Percentiles rank a stretch among this genome's conserved stretches.
phyloP scores from a whole-genome alignment of 2,329 filamentous ascomycete genomes.

The Fusarium nygamai region DNA sequence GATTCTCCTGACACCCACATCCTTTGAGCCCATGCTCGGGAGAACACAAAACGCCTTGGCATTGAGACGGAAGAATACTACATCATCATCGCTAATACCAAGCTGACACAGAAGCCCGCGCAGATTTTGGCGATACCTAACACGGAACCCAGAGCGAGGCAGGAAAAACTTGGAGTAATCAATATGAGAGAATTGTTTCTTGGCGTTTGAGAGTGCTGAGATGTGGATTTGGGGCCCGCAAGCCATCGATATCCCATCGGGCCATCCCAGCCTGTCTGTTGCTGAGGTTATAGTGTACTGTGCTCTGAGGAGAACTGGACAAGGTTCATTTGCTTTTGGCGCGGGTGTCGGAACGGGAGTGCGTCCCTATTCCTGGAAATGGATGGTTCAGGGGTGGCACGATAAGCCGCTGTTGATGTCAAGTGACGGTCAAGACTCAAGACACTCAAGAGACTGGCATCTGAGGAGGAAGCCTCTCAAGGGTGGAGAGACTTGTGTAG shows the following conservation, averaged over 20 bases:
- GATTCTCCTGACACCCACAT: not conserved
- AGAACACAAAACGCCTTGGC: slow-evolving; percentile 5
- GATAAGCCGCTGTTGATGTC: slow-evolving; percentile 20
- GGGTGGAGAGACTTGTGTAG: slow-evolving; percentile 10
- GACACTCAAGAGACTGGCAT: slow-evolving; percentile 3
- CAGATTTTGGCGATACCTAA: not conserved
- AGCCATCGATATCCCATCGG: not conserved
- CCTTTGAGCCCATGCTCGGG: slow-evolving; percentile 3
- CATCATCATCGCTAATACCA: not conserved
- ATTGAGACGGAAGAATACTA: slow-evolving; percentile 1
- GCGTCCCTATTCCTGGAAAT: slow-evolving; percentile 11
- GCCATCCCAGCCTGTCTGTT: not conserved
- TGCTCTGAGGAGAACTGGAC: slow-evolving; percentile 2
- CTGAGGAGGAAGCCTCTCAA: slow-evolving; percentile 1
- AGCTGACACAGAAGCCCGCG: not conserved
- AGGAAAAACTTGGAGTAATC: not conserved
- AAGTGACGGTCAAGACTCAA: not conserved
- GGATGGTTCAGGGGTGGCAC: slow-evolving; percentile 18
- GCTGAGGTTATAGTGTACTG: slow-evolving; percentile 19
- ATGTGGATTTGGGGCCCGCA: slow-evolving; percentile 20
- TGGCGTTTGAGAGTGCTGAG: slow-evolving; percentile 24
- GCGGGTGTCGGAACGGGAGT: slow-evolving; percentile 28
- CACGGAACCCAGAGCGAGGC: not conserved
- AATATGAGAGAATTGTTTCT: slow-evolving; percentile 10
- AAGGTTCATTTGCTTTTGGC: slow-evolving; percentile 29